A percentile compares a stretch with the other conserved stretches of the same genome.
These are phyloP conservation scores for Davidsoniella eucalypti DNA, from an alignment of 2,329 filamentous ascomycete genomes.

Conservation along the genomic window DNA sequence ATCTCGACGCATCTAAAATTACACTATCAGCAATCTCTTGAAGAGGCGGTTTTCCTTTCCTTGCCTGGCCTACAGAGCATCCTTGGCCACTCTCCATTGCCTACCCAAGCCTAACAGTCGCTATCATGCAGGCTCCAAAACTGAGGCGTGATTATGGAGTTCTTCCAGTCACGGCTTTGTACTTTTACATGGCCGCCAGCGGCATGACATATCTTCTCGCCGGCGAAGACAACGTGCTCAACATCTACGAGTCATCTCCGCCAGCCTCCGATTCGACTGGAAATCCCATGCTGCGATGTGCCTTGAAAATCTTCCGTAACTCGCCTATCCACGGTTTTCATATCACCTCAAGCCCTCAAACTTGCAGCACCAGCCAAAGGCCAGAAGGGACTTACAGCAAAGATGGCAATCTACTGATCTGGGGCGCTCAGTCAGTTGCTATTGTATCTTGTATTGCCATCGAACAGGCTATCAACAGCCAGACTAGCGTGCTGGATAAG, in stretches of 20 bases:
- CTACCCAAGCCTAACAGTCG: background rate
- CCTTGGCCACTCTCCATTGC: background rate
- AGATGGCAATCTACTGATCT: slow-evolving; percentile 35
- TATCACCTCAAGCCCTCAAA: slow-evolving; percentile 18
- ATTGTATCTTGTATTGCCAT: slow-evolving; percentile 21
- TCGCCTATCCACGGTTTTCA: slow-evolving; percentile 61
- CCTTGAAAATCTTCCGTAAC: slow-evolving; percentile 40
- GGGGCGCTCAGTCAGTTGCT: slow-evolving; percentile 49
- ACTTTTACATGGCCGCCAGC: slow-evolving; percentile 26
- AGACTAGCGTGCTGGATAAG: background rate
- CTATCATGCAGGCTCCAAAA: background rate
- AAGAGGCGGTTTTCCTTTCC: background rate
- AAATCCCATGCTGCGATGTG: slow-evolving; percentile 22
- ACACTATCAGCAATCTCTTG: too few species aligned
- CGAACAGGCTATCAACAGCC: slow-evolving; percentile 10
- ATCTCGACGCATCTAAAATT: too few species aligned
- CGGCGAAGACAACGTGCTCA: slow-evolving; percentile 43
- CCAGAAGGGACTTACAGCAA: background rate
- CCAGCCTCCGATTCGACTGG: slow-evolving; percentile 13
- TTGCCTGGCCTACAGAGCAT: background rate
- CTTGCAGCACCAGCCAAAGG: too few species aligned
- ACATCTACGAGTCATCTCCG: slow-evolving; percentile 25
- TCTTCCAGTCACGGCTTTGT: slow-evolving; percentile 43
- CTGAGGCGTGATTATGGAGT: slow-evolving; percentile 12
- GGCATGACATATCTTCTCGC: slow-evolving; percentile 32